Percentiles rank a stretch among this genome's conserved stretches.
Evolutionary conservation across 2,329 filamentous ascomycete species (phyloP).

Genomic region (Colletotrichum lentis): DNA sequence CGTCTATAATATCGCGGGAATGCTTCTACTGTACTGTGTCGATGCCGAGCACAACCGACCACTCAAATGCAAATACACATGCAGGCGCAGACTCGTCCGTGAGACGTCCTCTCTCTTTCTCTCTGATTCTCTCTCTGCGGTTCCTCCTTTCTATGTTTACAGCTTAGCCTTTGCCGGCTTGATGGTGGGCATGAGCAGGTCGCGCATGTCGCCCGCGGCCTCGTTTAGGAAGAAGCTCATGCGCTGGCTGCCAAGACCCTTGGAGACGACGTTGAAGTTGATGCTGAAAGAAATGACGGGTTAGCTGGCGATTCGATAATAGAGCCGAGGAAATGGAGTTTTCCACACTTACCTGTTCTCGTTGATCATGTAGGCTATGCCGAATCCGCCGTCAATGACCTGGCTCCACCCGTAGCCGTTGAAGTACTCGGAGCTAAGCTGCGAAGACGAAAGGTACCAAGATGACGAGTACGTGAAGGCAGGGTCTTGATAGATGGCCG

Average conservation of each 20-base stretch:
- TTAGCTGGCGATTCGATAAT: conserved; percentile 25
- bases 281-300: conserved; percentile 62
- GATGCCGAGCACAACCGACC: conserved; percentile 5
- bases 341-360: conserved; percentile 77
- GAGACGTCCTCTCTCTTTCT: background rate
- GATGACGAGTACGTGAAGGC: conserved; percentile 83
- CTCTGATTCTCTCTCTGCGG: background rate
- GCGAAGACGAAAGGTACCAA: conserved; percentile 89
- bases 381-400: conserved; percentile 94
- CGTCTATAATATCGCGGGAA: conserved; percentile 24
- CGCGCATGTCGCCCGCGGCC: conserved; percentile 87
- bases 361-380: conserved; percentile 99
- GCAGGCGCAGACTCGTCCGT: background rate
- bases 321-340: background rate
- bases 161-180: conserved; percentile 87
- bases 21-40: conserved; percentile 30
- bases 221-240: conserved; percentile 98
- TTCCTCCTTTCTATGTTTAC: conserved; percentile 55
- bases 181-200: conserved; percentile 82
- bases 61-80: background rate
- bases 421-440: conserved; percentile 96
- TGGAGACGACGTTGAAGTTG: conserved; percentile 98
- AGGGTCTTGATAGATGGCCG: conserved; percentile 85
- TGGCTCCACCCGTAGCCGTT: conserved; percentile 99
- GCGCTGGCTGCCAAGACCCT: conserved; percentile 85